Evolutionary conservation across 495 filamentous ascomycete species (phyloP).

Genomic region (Xylaria venustula): DNA sequence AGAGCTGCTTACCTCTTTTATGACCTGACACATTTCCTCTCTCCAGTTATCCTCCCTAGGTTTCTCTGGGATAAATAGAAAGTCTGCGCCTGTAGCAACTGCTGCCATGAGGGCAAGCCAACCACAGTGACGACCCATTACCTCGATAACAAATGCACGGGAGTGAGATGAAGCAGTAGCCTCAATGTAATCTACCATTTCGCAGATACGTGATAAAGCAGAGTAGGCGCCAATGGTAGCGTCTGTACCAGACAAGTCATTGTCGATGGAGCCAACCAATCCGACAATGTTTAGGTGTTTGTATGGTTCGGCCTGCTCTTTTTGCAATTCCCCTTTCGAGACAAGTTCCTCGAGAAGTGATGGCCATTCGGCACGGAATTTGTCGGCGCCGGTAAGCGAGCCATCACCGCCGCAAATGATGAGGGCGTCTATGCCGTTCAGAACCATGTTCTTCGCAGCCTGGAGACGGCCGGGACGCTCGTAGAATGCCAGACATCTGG

Average conservation of each 20-base stretch:
- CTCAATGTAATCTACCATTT: conserved; percentile 94
- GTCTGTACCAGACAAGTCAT: conserved; percentile 95
- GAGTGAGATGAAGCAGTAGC: conserved; percentile 97
- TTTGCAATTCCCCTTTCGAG: conserved; percentile 60
- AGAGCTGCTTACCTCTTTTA: conserved; percentile 62
- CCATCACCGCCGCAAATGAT: conserved; percentile 98
- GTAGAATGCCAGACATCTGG: conserved; percentile 84
- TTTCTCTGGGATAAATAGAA: conserved; percentile 95
- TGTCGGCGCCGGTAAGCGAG: conserved; percentile 93
- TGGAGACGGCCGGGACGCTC: conserved; percentile 77
- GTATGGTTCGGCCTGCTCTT: conserved; percentile 69
- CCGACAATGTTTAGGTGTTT: conserved; percentile 91
- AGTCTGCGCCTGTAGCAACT: conserved; percentile 93
- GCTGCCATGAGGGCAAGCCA: conserved; percentile 98
- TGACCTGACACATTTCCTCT: conserved; percentile 79
- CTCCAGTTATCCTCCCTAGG: conserved; percentile 86
- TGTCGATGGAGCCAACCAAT: conserved; percentile 96
- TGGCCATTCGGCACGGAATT: conserved; percentile 90
- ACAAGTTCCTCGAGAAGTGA: conserved; percentile 81
- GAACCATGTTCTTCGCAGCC: conserved; percentile 90
- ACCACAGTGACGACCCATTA: conserved; percentile 99
- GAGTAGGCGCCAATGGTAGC: conserved; percentile 98
- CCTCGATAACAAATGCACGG: conserved; percentile 95
- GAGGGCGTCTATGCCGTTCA: conserved; percentile 90
- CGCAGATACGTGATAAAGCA: conserved; percentile 86